Conservation (phyloP, 192 early-diverging fungal species). For the Coemansia sp. region DNA sequence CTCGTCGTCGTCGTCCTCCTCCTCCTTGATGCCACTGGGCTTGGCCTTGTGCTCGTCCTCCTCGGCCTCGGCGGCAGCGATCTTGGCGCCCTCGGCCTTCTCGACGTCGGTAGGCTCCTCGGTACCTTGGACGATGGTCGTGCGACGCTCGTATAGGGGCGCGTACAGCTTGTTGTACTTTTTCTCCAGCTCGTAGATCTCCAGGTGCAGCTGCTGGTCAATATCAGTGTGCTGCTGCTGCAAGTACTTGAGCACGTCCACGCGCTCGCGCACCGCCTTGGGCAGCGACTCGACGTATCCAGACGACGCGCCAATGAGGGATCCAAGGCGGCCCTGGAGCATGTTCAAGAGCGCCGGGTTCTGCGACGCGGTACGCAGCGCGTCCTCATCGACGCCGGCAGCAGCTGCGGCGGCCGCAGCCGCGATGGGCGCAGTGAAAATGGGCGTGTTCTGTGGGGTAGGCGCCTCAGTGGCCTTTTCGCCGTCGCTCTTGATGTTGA, state of each 20-base stretch:
- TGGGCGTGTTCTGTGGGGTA: slow-evolving; percentile 66
- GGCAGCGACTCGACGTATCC: slow-evolving; percentile 76
- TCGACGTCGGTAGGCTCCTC: slow-evolving; percentile 93
- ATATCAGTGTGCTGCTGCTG: slow-evolving; percentile 87
- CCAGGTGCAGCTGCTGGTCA: slow-evolving; percentile 89
- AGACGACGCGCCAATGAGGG: slow-evolving; percentile 78
- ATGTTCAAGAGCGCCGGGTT: slow-evolving; percentile 73
- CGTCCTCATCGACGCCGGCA: slow-evolving; percentile 45
- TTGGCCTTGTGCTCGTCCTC: slow-evolving; percentile 59
- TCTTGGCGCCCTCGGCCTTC: slow-evolving; percentile 64
- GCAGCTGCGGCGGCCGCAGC: slow-evolving; percentile 33
- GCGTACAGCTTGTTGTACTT: slow-evolving; percentile 87
- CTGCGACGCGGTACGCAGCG: slow-evolving; percentile 10
- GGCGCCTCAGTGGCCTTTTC: slow-evolving; percentile 59
- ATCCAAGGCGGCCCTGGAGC: slow-evolving; percentile 77
- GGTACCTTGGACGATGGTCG: slow-evolving; percentile 74
- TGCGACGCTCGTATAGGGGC: slow-evolving; percentile 91
- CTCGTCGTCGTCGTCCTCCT: slow-evolving; percentile 56
- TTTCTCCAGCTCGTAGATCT: slow-evolving; percentile 95
- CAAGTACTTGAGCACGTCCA: slow-evolving; percentile 86
- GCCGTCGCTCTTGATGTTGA: slow-evolving; percentile 63
- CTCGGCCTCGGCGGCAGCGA: slow-evolving; percentile 64
- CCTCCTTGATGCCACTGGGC: slow-evolving; percentile 46
- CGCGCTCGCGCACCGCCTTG: slow-evolving; percentile 77
- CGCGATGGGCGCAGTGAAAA: slow-evolving; percentile 58